These are phyloP conservation scores for Penicillium turbatum DNA, from an alignment of 495 filamentous ascomycete species.

Conservation along the genomic window DNA sequence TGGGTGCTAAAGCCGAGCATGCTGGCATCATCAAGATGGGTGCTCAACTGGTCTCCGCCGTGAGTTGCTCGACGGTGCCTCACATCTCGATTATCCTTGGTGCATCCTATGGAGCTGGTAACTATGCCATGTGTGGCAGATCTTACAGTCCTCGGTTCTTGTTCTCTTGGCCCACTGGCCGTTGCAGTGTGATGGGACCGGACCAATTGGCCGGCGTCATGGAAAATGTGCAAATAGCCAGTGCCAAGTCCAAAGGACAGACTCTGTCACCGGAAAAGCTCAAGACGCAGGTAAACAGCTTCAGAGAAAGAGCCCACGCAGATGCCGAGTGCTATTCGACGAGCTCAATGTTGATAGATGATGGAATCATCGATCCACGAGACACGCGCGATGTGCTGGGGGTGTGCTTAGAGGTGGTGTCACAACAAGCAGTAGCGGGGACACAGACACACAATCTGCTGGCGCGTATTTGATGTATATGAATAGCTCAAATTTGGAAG, in stretches of 20 bases:
- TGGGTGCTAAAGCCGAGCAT: conserved; percentile 30
- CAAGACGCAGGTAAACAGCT: conserved; percentile 14
- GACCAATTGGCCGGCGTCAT: conserved; percentile 32
- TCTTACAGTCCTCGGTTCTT: conserved; percentile 29
- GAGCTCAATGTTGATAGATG: conserved; percentile 29
- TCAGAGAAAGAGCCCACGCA: conserved; percentile 13
- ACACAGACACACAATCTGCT: conserved; percentile 16
- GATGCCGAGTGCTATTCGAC: conserved; percentile 30
- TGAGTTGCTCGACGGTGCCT: conserved; percentile 30
- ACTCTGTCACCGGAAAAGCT: conserved; percentile 21
- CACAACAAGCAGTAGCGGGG: conserved; percentile 16
- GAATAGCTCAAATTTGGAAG: too few species aligned
- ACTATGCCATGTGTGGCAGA: conserved; percentile 36
- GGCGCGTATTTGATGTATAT: conserved; percentile 13
- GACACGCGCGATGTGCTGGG: conserved; percentile 25
- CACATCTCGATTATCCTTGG: conserved; percentile 33
- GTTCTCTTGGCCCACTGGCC: conserved; percentile 33
- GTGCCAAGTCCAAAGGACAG: conserved; percentile 20
- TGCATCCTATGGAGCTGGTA: conserved; percentile 34
- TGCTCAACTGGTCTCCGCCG: conserved; percentile 30
- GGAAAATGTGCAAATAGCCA: conserved; percentile 24
- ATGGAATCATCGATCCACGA: conserved; percentile 34
- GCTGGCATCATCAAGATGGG: conserved; percentile 34
- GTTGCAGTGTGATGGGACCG: conserved; percentile 34
- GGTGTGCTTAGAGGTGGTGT: conserved; percentile 33